These are phyloP conservation scores for Xylaria sp. DNA, from an alignment of 2,329 filamentous ascomycete species.

Conservation along the genomic window DNA sequence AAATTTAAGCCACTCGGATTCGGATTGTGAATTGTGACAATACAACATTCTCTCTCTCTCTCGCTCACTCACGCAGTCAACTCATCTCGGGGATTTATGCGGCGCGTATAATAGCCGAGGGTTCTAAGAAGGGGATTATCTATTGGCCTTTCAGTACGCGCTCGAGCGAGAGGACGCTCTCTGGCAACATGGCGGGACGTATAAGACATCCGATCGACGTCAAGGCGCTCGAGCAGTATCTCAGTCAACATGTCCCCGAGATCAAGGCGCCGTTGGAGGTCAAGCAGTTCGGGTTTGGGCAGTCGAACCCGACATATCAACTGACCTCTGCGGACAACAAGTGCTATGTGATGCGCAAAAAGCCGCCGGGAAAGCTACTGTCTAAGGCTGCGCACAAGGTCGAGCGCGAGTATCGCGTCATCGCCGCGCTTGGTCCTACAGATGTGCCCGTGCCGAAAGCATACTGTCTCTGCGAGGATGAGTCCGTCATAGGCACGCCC, in stretches of 20 bases:
- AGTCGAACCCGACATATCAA: conserved; percentile 97
- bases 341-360: conserved; percentile 94
- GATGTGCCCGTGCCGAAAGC: conserved; percentile 88
- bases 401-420: conserved; percentile 92
- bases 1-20: background rate
- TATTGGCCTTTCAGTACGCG: background rate
- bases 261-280: conserved; percentile 86
- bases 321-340: conserved; percentile 76
- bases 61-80: background rate
- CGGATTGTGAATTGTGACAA: background rate
- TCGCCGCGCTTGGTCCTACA: conserved; percentile 81
- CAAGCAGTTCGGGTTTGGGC: conserved; percentile 98
- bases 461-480: conserved; percentile 87
- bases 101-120: background rate
- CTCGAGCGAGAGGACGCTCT: conserved; percentile 68
- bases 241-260: conserved; percentile 80
- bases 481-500: conserved; percentile 81
- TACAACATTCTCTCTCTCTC: conserved; percentile 3
- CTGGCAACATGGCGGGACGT: conserved; percentile 82
- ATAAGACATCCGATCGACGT: conserved; percentile 93
- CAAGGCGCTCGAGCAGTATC: conserved; percentile 80
- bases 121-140: background rate
- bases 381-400: conserved; percentile 96
- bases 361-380: conserved; percentile 92
- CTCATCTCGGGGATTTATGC: background rate